Conservation (phyloP, 2,329 filamentous ascomycete species). For the Pseudogymnoascus sp. region DNA sequence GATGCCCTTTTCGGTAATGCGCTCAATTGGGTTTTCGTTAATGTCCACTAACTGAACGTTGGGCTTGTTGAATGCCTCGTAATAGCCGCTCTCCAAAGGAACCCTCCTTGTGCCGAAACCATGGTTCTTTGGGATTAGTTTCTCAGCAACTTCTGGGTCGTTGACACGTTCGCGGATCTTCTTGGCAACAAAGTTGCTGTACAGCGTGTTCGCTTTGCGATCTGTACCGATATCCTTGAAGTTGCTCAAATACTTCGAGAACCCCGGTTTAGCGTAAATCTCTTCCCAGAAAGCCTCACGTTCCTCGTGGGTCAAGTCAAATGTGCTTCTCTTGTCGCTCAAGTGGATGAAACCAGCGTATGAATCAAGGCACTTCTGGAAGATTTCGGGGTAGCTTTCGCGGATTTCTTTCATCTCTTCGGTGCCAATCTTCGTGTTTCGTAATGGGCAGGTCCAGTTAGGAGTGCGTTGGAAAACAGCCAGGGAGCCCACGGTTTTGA, state of each 20-base stretch:
- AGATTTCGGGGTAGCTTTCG: constrained; percentile 26
- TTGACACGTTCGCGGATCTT: constrained; percentile 31
- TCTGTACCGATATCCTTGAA: constrained; percentile 26
- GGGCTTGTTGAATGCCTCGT: constrained; percentile 26
- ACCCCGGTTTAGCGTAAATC: constrained; percentile 31
- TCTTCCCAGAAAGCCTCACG: constrained; percentile 25
- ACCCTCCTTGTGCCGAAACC: constrained; percentile 20
- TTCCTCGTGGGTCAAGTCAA: constrained; percentile 27
- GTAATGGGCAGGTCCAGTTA: neutral
- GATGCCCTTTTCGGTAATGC: constrained; percentile 28
- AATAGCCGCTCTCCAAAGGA: constrained; percentile 22
- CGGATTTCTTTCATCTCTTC: constrained; percentile 26
- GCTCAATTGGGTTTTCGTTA: constrained; percentile 24
- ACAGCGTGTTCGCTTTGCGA: constrained; percentile 23
- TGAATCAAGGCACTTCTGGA: constrained; percentile 21
- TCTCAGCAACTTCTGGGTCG: constrained; percentile 29
- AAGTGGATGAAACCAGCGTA: constrained; percentile 26
- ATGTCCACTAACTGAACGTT: constrained; percentile 27
- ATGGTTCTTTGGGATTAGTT: constrained; percentile 29
- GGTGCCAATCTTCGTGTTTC: constrained; percentile 21
- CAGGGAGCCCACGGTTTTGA: constrained; percentile 31
- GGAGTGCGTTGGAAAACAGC: constrained; percentile 28
- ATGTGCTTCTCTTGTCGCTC: constrained; percentile 23
- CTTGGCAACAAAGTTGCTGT: constrained; percentile 25
- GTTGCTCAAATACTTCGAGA: constrained; percentile 28